Evolutionary conservation across 805 yeast species (phyloP), one percentile per base, ranked within the genome.

Genomic region (baker's yeast (Saccharomyces cerevisiae)): DNA sequence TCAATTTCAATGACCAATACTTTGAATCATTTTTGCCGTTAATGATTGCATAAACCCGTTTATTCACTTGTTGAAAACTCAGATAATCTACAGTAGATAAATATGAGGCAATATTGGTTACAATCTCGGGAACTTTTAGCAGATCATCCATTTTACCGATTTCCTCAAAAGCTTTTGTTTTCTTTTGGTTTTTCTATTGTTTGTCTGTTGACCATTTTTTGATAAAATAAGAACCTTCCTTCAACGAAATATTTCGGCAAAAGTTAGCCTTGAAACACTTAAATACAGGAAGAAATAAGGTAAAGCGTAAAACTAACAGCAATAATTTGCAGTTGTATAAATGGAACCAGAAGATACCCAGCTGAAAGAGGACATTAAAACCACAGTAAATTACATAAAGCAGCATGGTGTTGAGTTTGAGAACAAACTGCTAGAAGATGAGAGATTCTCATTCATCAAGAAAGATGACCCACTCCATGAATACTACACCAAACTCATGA

Each of bases 341-440:
- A 75, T 75, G 9, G 73, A 82, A 1, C 87, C 89, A 0, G 84
- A 87, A 2, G 78, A 73, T 8, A 75, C 76, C 11, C 49, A 54
- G 2, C 61, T 77, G 5, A 70, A 73, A 57, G 76, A 76, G 14
- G 76, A 80, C 21, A 84, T 91, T 21, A 83, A 80, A 51, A 87
- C 85, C 63, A 87, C 96, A 0, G 89, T 85, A 0, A 79, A 74
- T 3, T 88, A 85, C 62, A 89, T 90, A 5, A 60, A 71, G 29
- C 75, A 85, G 57, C 86, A 88, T 63, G 96, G 96, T 0, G 61
- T 66, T 0, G 72, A 78, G 1, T 87, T 89, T 69, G 94, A 84
- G 61, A 72, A 85, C 50, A 76, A 88, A 54, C 82, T 83, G 57
- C 67, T 72, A 14, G 66, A 70, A 5, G 76, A 76, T 51, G 73